Evolutionary conservation across 2,329 filamentous ascomycete species (phyloP), one percentile per base, ranked within the genome.

Genomic region (Claviceps monticola): DNA sequence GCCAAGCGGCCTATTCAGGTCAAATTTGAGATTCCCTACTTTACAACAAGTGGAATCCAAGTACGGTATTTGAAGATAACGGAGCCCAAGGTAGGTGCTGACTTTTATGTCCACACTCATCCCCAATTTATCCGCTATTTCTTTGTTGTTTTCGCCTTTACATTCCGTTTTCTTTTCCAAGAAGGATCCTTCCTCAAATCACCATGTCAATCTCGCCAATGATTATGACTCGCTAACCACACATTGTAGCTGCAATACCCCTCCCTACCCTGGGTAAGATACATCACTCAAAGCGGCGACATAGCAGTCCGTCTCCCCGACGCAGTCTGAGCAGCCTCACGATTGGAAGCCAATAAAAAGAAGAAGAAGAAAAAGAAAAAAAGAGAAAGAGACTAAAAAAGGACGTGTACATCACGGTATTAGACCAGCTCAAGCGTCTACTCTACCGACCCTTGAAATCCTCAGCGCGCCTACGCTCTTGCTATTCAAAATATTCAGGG

Each of bases 1-100:
- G 79, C 80, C 53, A 98, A 97, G 77, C 76, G 93, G 60, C 93
- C 93, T 1, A 98, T 98, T 63, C 91, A 90, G 68, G 93, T 98
- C 73, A 98, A 98, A 74, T 98, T 98, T 67, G 93, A 98, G 74
- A 98, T 98, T 64, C 93, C 93, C n/a, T 98, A 98, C 71, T 98
- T 98, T 67, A 98, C 93, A n/a, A 98, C 94, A 3, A 94, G 87
- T 71, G 93, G 93, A 57, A 98, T 98, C 60, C 94, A 98, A 70
- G 93, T 98, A 62, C 82, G 93, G 63, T 98, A 98, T 68, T 71
- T 98, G 68, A 98, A 98, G 79, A 98, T 98, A 64, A 97, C 95
- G 57, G 93, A 98, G 71, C 93, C 93, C 46, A 98, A 98, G 88
- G 91, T 95, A 74, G 62, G 80, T 68, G 45, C 14, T 17, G 34